Evolutionary conservation across 1,284 basidiomycete species (phyloP), one percentile per base, ranked within the genome.

Genomic region (Tranzscheliella williamsii): DNA sequence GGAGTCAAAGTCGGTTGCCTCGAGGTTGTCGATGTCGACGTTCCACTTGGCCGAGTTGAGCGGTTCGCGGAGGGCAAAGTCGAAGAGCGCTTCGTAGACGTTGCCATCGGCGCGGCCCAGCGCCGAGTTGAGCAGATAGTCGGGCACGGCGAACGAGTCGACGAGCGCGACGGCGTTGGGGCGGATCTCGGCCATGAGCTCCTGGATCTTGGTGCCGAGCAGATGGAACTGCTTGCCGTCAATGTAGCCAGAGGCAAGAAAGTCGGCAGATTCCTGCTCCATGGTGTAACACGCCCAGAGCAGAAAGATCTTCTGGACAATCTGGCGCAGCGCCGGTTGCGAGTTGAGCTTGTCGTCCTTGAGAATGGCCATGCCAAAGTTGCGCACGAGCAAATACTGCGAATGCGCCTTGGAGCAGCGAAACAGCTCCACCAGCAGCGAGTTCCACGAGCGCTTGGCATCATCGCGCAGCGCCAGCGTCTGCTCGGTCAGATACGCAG

Each of bases 281-380:
- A 72, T 72, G 13, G 65, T 70, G 64, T 70, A 57, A 48, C 52
- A 61, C 1, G 56, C 55, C 43, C 50, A 70, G 6, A 72, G 48
- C 16, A 72, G 43, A 43, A 68, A 72, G 53, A 70, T 53, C 42
- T 63, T 71, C 52, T 78, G 75, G 50, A 79, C 78, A 36, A 79
- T 65, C 22, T 68, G 61, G 45, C 76, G 76, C 16, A 79, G 53
- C 1, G 79, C 78, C 6, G 75, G 77, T 42, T 76, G 64, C 22
- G 56, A 36, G 54, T 76, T 74, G 45, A 79, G 74, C 42, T 70
- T 63, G 34, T 72, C 51, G 50, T 79, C 78, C 51, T 79, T 65
- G 41, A 73, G 62, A 44, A 79, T 73, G 11, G 77, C 78, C 50
- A 76, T 70, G 13, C 72, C 75, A 57, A 79, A 79, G 71, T 79